phyloP scores from a whole-genome alignment of 2,329 filamentous ascomycete species.

The Aureobasidium mangrovei region DNA sequence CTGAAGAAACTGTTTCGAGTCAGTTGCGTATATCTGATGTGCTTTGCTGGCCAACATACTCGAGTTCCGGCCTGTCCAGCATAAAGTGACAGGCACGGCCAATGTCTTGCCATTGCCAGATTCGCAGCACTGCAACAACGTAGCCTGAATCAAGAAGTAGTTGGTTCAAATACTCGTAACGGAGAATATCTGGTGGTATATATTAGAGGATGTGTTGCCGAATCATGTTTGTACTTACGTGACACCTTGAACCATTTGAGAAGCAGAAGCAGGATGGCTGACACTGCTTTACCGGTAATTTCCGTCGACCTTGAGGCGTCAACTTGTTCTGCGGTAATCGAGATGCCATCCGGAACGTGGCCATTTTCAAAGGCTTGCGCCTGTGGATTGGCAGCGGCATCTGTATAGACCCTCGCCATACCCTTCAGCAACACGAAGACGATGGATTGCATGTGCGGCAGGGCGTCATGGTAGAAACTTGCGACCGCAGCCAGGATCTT shows the following conservation, averaged over 20 bases:
- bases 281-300: conserved; percentile 83
- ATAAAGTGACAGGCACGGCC: conserved; percentile 82
- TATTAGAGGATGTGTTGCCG: neutral
- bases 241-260: conserved; percentile 96
- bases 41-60: conserved; percentile 43
- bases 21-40: conserved; percentile 15
- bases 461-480: conserved; percentile 51
- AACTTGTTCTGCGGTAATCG: conserved; percentile 55
- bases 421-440: conserved; percentile 89
- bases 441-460: conserved; percentile 84
- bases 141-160: conserved; percentile 92
- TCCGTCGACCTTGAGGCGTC: conserved; percentile 76
- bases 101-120: conserved; percentile 89
- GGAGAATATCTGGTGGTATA: conserved; percentile 62
- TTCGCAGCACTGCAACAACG: conserved; percentile 80
- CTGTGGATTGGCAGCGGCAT: conserved; percentile 15
- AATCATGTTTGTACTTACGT: conserved; percentile 50
- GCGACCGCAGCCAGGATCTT: neutral
- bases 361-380: conserved; percentile 30
- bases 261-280: conserved; percentile 77
- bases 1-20: conserved; percentile 65
- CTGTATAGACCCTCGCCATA: conserved; percentile 52
- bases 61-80: conserved; percentile 71
- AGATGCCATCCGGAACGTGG: conserved; percentile 21
- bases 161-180: conserved; percentile 93